Base-by-base conservation (phyloP, 805 yeast species). In the Yarrowia keelungensis region DNA sequence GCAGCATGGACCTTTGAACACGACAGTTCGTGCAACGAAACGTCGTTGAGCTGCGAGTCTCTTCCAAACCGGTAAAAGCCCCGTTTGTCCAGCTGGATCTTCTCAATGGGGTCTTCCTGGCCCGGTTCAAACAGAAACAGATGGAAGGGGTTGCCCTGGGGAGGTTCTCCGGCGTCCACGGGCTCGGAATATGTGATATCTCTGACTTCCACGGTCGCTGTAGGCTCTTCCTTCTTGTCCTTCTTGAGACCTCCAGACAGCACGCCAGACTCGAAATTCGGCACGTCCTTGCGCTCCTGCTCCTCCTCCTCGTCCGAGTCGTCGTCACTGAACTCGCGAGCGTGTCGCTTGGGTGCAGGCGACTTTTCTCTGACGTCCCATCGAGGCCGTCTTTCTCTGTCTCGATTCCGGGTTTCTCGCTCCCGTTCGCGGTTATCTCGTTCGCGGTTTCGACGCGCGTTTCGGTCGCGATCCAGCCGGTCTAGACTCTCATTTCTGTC, bases 1-100 rank as follows among this genome's bases (percentile, higher is more conserved):
- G 47, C 67, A 36, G 67, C 67, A 38, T 62, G 67, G 12, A 49
- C 54, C 26, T 49, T 47, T 4, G 67, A 62, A 8, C 67, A 62
- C 19, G 67, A 62, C 32, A 41, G 22, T 12, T 62, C 56, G 10
- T 19, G 36, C 4, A 62, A 39, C 8, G 56, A 8, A 12, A 49
- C 46, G 8, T 62, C 67, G 38, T 47, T 47, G 14, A 62, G 39
- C 56, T 47, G 54, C 15, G 67, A 62, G 26, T 62, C 67, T 3
- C 67, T 22, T 38, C 67, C 67, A n/a, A 62, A 62, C 22, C 56
- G 35, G 39, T 62, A 62, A 11, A 15, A 36, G 11, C 56, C 32
- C 8, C 47, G 38, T n/a, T 19, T 47, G 38, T 62, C 67, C 7
- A 62, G 56, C 36, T 22, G 19, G 26, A 47, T 10, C n/a, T 62